phyloP scores from a whole-genome alignment of 2,329 filamentous ascomycete species.

The Trichoderma koningiopsis region DNA sequence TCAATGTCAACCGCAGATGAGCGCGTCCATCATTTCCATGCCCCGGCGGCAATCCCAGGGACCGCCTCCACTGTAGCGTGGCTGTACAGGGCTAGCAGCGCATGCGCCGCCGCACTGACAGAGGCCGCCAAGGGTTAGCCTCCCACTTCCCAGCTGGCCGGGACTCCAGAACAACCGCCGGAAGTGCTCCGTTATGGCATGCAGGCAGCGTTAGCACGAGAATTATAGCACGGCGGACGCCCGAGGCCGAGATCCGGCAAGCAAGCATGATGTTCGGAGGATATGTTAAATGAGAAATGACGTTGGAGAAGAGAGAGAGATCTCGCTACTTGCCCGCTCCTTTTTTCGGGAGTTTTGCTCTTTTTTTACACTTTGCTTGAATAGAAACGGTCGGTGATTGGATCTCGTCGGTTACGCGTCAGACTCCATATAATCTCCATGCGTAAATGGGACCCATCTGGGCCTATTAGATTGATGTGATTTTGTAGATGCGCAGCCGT shows the following conservation, averaged over 20 bases:
- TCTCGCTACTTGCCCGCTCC: background rate
- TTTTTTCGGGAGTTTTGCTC: background rate
- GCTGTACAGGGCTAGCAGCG: constrained; percentile 23
- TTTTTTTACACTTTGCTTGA: background rate
- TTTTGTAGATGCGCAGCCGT: background rate
- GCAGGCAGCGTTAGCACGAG: background rate
- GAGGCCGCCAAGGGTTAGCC: constrained; percentile 22
- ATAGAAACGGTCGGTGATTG: constrained; percentile 1
- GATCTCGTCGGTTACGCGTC: constrained; percentile 3
- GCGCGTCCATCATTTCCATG: background rate
- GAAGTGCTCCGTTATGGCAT: background rate
- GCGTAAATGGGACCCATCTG: background rate
- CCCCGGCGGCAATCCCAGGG: background rate
- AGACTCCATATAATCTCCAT: background rate
- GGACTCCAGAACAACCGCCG: background rate
- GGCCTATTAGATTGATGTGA: background rate
- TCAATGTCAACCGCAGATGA: background rate
- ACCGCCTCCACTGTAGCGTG: constrained; percentile 25
- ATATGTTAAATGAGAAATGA: background rate
- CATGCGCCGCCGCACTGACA: constrained; percentile 1
- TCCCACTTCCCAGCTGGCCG: constrained; percentile 15
- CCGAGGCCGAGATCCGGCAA: constrained; percentile 6
- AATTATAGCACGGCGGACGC: background rate
- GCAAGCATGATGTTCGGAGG: background rate
- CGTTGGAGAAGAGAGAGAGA: background rate